Evolutionary conservation across 257 asterid species (phyloP).

Genomic region (Solanum appendiculatum): DNA sequence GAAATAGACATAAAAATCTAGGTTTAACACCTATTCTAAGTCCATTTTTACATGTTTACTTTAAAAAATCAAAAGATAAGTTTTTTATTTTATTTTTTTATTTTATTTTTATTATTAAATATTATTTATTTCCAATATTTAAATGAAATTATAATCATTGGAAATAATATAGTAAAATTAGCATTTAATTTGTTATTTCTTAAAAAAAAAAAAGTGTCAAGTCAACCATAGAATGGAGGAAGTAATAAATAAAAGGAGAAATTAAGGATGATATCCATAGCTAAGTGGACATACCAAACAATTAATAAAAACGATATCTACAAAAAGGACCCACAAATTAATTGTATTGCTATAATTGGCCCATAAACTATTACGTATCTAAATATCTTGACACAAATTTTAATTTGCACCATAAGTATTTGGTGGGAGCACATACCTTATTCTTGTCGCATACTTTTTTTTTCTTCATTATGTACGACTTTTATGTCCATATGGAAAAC

Average conservation of each 20-base stretch:
- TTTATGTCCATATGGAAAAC: not conserved
- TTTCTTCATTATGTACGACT: not conserved
- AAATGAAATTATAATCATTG: not conserved
- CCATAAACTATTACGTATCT: not conserved
- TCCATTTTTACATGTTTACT: not conserved
- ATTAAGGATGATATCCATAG: not conserved
- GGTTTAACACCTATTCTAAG: not conserved
- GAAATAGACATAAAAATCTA: not conserved
- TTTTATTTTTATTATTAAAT: not conserved
- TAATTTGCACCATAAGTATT: not conserved
- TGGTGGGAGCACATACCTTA: not conserved
- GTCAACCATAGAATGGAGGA: accelerated
- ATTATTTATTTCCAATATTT: not conserved
- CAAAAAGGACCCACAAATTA: not conserved
- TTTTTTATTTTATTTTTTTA: not conserved
- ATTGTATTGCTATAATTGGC: not conserved
- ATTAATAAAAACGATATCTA: not conserved
- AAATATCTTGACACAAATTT: not conserved
- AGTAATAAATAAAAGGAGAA: not conserved
- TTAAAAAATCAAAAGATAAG: not conserved
- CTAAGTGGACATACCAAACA: not conserved
- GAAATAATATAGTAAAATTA: not conserved
- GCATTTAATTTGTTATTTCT: not conserved
- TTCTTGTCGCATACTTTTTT: not conserved
- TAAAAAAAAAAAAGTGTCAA: too few species aligned